Evolutionary conservation across 805 yeast genomes (phyloP), one percentile per base, ranked within the genome.

Genomic region (Deakozyma indianensis): DNA sequence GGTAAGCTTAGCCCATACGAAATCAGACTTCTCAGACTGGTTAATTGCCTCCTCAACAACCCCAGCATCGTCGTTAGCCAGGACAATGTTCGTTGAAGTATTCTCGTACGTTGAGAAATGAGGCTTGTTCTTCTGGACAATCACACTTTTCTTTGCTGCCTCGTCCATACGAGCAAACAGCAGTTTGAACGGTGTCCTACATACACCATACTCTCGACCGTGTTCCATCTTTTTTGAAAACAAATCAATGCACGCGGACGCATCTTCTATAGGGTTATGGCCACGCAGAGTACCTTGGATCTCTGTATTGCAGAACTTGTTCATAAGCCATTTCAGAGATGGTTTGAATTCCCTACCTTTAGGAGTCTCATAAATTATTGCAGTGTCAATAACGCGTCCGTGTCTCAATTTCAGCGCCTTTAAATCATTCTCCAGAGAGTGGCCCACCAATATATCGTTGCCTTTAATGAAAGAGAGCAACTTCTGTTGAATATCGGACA

Each of bases 251-350:
- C 95, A 84, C 0, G 95, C 78, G 23, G 60, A 60, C 11, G 95
- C 82, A 58, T 90, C 98, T 57, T 85, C 95, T 3, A 81, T 70
- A 0, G 97, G 82, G 45, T 88, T 83, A 61, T 90, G 97, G 1
- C 94, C 95, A 2, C 48, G 52, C 22, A 69, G 70, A n/a, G 81
- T 79, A 22, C 63, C 63, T 60, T 92, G 97, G 44, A 90, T 90
- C 0, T 60, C 64, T 43, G 72, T 63, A 18, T 68, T 62, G 32
- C 88, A 63, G 56, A 70, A 74, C 47, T 69, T 72, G 9, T 68
- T 62, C 1, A 87, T 69, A n/a, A 92, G 66, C 67, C 78, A 78
- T 57, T 73, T 79, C 48, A 90, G 68, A 0, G 94, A 74, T 1
- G 95, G 90, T 56, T 78, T 83, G 50, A 71, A 71, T 0, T 95